These are phyloP conservation scores for Aschersonia sp. DNA, from an alignment of 2,329 filamentous ascomycete species.

Conservation along the genomic window DNA sequence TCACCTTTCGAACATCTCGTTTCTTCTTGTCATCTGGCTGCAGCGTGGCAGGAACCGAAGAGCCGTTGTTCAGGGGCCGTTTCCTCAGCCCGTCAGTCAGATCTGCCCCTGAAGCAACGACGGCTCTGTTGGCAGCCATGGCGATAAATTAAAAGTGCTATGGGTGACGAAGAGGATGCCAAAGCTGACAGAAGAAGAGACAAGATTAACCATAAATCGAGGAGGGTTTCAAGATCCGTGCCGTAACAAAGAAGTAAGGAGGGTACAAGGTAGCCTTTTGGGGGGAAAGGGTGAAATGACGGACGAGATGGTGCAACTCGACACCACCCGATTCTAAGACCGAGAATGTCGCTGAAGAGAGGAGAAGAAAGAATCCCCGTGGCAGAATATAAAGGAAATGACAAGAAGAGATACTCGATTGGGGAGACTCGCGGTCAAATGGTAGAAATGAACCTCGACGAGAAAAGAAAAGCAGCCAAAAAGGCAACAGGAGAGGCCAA, in stretches of 20 bases:
- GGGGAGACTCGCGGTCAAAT: constrained; percentile 5
- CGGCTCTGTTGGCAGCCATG: constrained; percentile 42
- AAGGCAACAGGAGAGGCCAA: constrained; percentile 7
- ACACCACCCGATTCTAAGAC: constrained; percentile 6
- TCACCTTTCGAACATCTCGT: constrained; percentile 34
- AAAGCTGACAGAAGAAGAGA: background rate
- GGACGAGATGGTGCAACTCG: constrained; percentile 22
- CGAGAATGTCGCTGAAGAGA: too few relatives aligned
- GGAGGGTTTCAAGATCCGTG: too few relatives aligned
- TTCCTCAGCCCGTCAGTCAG: constrained; percentile 40
- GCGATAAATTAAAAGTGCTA: constrained; percentile 5
- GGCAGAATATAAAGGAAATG: constrained; percentile 6
- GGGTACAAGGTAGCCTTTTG: too few relatives aligned
- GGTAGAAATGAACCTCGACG: background rate
- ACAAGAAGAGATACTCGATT: constrained; percentile 9
- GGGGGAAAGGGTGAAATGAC: constrained; percentile 12
- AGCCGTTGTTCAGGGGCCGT: constrained; percentile 28
- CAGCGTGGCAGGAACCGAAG: constrained; percentile 18
- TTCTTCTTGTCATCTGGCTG: constrained; percentile 48
- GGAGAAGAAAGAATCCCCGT: constrained; percentile 7
- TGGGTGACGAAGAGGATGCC: background rate
- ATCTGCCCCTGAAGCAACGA: constrained; percentile 46
- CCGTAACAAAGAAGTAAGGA: too few relatives aligned
- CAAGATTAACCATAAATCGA: background rate
- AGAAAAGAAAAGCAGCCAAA: constrained; percentile 6